A percentile compares a stretch with the other conserved stretches of the same genome.
phyloP scores from a whole-genome alignment of 805 yeast genomes.

The Zygotorulaspora sp. region DNA sequence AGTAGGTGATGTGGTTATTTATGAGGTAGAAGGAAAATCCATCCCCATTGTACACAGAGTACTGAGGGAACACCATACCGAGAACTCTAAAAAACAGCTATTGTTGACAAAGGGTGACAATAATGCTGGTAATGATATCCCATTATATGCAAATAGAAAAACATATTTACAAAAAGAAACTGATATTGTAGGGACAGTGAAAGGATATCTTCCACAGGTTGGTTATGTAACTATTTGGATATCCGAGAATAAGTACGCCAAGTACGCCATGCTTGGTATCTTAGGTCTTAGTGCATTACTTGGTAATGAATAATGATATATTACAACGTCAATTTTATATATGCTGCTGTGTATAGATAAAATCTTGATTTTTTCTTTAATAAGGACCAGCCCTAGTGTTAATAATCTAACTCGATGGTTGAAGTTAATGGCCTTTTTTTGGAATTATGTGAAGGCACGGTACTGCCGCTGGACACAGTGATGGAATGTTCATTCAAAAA shows the following conservation, averaged over 20 bases:
- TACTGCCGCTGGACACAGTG: constrained; percentile 16
- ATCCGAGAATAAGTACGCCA: constrained; percentile 82
- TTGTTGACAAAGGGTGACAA: constrained; percentile 94
- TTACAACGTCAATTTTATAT: background rate
- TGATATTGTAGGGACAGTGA: constrained; percentile 89
- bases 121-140: constrained; percentile 85
- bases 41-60: constrained; percentile 98
- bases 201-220: constrained; percentile 80
- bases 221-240: constrained; percentile 90
- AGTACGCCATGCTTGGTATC: constrained; percentile 69
- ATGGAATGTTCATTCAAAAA: constrained; percentile 23
- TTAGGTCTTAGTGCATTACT: constrained; percentile 68
- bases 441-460: constrained; percentile 18
- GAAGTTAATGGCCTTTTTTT: constrained; percentile 28
- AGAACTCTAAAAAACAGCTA: constrained; percentile 48
- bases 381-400: too few relatives aligned
- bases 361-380: too few relatives aligned
- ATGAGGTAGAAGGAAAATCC: constrained; percentile 68
- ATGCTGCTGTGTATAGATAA: too few relatives aligned
- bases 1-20: constrained; percentile 93
- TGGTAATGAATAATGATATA: constrained; percentile 43
- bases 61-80: constrained; percentile 69
- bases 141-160: constrained; percentile 73
- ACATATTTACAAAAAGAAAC: constrained; percentile 67
- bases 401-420: constrained; percentile 35